A percentile compares a stretch with the other conserved stretches of the same genome.
Conservation (phyloP, 2,329 filamentous ascomycete species). For the Botryotinia narcissicola region DNA sequence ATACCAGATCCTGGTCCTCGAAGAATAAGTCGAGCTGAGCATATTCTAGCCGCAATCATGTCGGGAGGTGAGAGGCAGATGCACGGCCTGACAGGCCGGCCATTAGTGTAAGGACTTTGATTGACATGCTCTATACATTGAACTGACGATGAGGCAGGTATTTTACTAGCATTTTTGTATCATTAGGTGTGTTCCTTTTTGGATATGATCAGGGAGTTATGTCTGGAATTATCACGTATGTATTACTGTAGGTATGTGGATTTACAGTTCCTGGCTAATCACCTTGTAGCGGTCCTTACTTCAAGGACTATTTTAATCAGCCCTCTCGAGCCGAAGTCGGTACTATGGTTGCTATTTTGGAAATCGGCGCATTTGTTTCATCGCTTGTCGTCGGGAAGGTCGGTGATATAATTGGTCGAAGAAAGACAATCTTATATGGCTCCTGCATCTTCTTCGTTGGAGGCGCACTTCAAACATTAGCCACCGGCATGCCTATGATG, state of each 20-base stretch:
- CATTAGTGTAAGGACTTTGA: conserved; percentile 69
- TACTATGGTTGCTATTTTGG: conserved; percentile 96
- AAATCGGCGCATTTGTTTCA: conserved; percentile 87
- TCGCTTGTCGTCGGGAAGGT: conserved; percentile 83
- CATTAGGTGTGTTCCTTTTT: conserved; percentile 82
- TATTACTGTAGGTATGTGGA: conserved; percentile 20
- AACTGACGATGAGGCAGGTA: conserved; percentile 56
- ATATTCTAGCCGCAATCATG: conserved; percentile 80
- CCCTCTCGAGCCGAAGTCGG: conserved; percentile 84
- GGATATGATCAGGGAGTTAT: conserved; percentile 90
- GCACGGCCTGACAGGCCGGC: conserved; percentile 92
- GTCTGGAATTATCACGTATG: conserved; percentile 69
- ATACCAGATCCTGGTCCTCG: conserved; percentile 68
- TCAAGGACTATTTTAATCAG: conserved; percentile 89
- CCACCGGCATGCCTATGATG: conserved; percentile 88
- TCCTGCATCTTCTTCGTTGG: conserved; percentile 84
- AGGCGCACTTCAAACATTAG: conserved; percentile 79
- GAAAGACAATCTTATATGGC: conserved; percentile 88
- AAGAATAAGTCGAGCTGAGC: conserved; percentile 64
- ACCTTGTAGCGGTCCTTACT: conserved; percentile 68
- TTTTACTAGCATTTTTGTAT: conserved; percentile 90
- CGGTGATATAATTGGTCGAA: conserved; percentile 86
- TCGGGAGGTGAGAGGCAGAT: conserved; percentile 72
- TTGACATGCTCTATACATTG: not conserved
- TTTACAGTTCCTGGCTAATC: conserved; percentile 25